Percentiles rank a stretch among this genome's conserved stretches.
These are phyloP conservation scores for Paramyrothecium roridum DNA, from an alignment of 2,329 filamentous ascomycete species.

Conservation along the genomic window DNA sequence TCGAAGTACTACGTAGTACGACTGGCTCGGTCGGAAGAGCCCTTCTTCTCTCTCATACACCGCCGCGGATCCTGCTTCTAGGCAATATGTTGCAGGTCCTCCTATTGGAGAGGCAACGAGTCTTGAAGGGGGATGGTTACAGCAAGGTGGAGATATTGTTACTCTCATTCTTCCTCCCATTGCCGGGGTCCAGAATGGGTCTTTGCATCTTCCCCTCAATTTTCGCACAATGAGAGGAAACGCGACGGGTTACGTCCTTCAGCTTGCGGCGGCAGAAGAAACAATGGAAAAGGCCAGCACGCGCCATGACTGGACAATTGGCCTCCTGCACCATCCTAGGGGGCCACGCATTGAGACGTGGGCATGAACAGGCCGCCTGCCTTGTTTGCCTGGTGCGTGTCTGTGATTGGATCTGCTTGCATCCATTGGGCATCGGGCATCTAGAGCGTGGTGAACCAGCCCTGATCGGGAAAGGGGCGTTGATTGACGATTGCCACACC, in stretches of 20 bases:
- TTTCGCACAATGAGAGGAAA: not conserved
- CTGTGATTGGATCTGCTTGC: slow-evolving; percentile 2
- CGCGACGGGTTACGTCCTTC: slow-evolving; percentile 2
- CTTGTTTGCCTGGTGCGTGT: not conserved
- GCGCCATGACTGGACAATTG: not conserved
- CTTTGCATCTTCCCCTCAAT: no score
- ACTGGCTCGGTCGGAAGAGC: no score
- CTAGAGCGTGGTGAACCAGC: slow-evolving; percentile 4
- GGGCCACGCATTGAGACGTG: not conserved
- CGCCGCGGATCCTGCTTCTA: no score
- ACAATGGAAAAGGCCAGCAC: slow-evolving; percentile 1
- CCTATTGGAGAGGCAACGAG: no score
- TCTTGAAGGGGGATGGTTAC: no score
- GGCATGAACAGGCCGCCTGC: not conserved
- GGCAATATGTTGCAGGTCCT: no score
- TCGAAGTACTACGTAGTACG: not conserved
- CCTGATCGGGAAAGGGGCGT: not conserved
- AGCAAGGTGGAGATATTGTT: no score
- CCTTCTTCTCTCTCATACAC: no score
- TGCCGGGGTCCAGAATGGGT: no score
- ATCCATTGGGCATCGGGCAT: slow-evolving; percentile 16
- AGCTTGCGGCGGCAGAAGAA: not conserved
- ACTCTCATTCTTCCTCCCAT: no score
- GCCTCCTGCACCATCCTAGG: not conserved
- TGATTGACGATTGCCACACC: no score